phyloP scores from a whole-genome alignment of 225 moss, liverwort and hornwort species.

The Straminergon stramineum region DNA sequence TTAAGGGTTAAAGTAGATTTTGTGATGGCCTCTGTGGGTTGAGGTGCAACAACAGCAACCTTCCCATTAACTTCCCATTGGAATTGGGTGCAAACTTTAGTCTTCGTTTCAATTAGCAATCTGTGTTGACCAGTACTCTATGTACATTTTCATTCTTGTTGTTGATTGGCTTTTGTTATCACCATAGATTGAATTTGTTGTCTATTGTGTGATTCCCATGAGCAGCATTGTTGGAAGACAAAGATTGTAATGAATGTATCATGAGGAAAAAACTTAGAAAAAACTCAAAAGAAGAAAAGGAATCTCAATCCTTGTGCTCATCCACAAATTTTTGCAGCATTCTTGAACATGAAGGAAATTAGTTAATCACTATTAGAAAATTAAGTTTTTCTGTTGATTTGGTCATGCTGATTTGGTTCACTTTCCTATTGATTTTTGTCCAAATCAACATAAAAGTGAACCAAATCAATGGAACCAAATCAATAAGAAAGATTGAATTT shows the following conservation, averaged over 20 bases:
- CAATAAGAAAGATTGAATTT: too few relatives aligned
- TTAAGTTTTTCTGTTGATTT: too few relatives aligned
- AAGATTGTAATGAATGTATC: too few relatives aligned
- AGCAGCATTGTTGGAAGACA: neutral
- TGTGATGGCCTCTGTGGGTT: too few relatives aligned
- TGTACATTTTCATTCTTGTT: neutral
- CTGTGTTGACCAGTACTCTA: neutral
- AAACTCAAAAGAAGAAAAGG: neutral
- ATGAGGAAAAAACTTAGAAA: neutral
- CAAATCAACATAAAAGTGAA: too few relatives aligned
- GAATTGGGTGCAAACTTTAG: neutral
- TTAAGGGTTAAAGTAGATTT: too few relatives aligned
- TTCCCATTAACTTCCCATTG: neutral
- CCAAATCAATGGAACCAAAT: too few relatives aligned
- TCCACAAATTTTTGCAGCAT: neutral
- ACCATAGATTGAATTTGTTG: neutral
- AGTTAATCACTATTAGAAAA: too few relatives aligned
- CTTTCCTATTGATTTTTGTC: too few relatives aligned
- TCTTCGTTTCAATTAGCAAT: neutral
- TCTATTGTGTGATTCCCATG: neutral
- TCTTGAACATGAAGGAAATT: neutral
- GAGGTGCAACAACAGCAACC: too few relatives aligned
- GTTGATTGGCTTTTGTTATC: neutral
- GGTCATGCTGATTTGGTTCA: too few relatives aligned
- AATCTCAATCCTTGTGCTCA: too few relatives aligned